phyloP scores from a whole-genome alignment of 768 basidiomycete genomes.

The Tulasnella sp. region DNA sequence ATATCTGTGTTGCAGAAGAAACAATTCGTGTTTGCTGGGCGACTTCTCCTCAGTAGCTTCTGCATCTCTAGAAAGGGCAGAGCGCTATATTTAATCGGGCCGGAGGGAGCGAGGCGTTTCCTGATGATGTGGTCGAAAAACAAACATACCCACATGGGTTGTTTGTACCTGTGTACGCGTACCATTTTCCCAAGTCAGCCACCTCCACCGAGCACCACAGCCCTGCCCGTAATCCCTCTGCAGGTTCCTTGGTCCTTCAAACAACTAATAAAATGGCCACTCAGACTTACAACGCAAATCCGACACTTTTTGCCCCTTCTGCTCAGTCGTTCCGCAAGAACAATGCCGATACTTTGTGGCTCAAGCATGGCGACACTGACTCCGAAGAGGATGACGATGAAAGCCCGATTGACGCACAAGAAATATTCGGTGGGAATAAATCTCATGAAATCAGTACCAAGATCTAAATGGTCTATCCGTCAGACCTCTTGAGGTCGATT shows the following conservation, averaged over 20 bases:
- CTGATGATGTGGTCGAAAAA: constrained; percentile 22
- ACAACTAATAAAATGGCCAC: constrained; percentile 11
- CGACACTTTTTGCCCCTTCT: constrained; percentile 31
- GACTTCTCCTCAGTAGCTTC: constrained; percentile 4
- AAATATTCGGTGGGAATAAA: constrained; percentile 75
- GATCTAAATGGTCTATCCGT: neutral
- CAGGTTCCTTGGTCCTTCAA: neutral
- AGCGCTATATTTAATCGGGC: neutral
- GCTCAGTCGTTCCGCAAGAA: constrained; percentile 29
- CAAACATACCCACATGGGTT: neutral
- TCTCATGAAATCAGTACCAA: neutral
- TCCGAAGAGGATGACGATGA: constrained; percentile 51
- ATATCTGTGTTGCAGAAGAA: constrained; percentile 38
- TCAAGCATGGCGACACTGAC: constrained; percentile 38
- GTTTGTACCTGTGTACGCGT: neutral
- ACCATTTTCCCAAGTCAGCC: constrained; percentile 10
- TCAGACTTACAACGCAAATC: constrained; percentile 32
- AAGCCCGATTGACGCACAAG: constrained; percentile 85
- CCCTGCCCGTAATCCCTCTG: neutral
- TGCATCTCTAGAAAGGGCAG: constrained; percentile 3
- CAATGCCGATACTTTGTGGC: constrained; percentile 27
- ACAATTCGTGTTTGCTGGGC: constrained; percentile 32
- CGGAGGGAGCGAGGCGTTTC: neutral
- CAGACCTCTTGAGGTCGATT: constrained; percentile 90
- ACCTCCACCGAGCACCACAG: constrained; percentile 19